Percentiles rank a stretch among this genome's conserved stretches.
These are phyloP conservation scores for Penicillium sp. DNA, from an alignment of 2,329 filamentous ascomycete species.

Conservation along the genomic window DNA sequence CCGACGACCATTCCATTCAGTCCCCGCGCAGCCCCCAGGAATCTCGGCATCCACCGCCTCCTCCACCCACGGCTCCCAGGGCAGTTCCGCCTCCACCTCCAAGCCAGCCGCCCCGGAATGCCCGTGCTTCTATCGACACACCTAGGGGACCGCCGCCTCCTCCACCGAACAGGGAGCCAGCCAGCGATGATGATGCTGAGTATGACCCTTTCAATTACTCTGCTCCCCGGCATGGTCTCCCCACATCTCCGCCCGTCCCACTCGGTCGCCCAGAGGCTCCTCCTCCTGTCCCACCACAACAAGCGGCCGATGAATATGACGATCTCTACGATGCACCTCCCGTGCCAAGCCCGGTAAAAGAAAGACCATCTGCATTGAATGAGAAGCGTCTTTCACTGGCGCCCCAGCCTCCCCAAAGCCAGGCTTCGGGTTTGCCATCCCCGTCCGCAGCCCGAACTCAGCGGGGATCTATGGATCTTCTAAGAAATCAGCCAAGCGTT, in stretches of 20 bases:
- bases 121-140: slow-evolving; percentile 33
- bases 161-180: slow-evolving; percentile 46
- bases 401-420: slow-evolving; percentile 45
- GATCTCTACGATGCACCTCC: slow-evolving; percentile 48
- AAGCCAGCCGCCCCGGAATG: slow-evolving; percentile 53
- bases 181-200: slow-evolving; percentile 45
- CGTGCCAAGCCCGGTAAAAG: slow-evolving; percentile 31
- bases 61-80: slow-evolving; percentile 56
- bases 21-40: slow-evolving; percentile 42
- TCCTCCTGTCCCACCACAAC: slow-evolving; percentile 26
- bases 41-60: slow-evolving; percentile 49
- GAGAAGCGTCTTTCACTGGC: slow-evolving; percentile 44
- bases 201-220: slow-evolving; percentile 54
- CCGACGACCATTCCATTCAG: slow-evolving; percentile 53
- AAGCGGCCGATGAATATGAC: slow-evolving; percentile 38
- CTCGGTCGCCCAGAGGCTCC: slow-evolving; percentile 24
- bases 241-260: slow-evolving; percentile 18
- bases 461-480: slow-evolving; percentile 64
- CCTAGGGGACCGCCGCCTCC: slow-evolving; percentile 36
- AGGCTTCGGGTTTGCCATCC: slow-evolving; percentile 38
- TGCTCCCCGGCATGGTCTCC: slow-evolving; percentile 32
- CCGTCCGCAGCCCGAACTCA: slow-evolving; percentile 43
- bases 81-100: slow-evolving; percentile 65
- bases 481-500: slow-evolving; percentile 48
- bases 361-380: slow-evolving; percentile 30